Evolutionary conservation across 495 filamentous ascomycete genomes (phyloP).

Genomic region (Bacidia rubella): DNA sequence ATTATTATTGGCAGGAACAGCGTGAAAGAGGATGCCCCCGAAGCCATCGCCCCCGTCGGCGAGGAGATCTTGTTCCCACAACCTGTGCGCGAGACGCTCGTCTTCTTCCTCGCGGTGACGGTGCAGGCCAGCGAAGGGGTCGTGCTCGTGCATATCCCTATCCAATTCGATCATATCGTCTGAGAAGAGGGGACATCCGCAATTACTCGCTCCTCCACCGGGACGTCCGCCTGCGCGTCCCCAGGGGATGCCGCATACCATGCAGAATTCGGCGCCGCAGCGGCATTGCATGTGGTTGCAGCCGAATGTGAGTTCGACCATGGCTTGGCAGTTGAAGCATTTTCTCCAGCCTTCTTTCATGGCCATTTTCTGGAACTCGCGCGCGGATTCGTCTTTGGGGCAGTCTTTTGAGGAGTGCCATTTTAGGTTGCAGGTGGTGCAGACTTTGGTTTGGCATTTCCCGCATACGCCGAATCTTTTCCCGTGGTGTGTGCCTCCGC

Average conservation of each 20-base stretch:
- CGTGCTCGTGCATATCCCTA: conserved; percentile 33
- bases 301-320: conserved; percentile 69
- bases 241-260: conserved; percentile 65
- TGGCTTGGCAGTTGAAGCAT: conserved; percentile 59
- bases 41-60: conserved; percentile 43
- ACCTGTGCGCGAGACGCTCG: conserved; percentile 8
- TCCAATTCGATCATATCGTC: conserved; percentile 43
- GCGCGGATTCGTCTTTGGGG: conserved; percentile 55
- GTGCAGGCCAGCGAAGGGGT: conserved; percentile 34
- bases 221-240: no score
- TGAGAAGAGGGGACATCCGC: conserved; percentile 70
- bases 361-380: conserved; percentile 50
- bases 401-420: conserved; percentile 58
- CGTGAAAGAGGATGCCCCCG: conserved; percentile 17
- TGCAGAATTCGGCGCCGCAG: conserved; percentile 72
- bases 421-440: conserved; percentile 52
- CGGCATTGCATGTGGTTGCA: conserved; percentile 81
- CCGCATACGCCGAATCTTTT: conserved; percentile 42
- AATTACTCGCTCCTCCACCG: no score
- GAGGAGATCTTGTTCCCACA: conserved; percentile 37
- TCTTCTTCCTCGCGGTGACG: conserved; percentile 44
- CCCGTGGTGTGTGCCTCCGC: conserved; percentile 18
- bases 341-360: conserved; percentile 62
- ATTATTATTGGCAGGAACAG: neutral
- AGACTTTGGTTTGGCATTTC: conserved; percentile 61